Evolutionary conservation across 208 protist genomes (phyloP).

Genomic region (Kentomonas sorsogonicus): DNA sequence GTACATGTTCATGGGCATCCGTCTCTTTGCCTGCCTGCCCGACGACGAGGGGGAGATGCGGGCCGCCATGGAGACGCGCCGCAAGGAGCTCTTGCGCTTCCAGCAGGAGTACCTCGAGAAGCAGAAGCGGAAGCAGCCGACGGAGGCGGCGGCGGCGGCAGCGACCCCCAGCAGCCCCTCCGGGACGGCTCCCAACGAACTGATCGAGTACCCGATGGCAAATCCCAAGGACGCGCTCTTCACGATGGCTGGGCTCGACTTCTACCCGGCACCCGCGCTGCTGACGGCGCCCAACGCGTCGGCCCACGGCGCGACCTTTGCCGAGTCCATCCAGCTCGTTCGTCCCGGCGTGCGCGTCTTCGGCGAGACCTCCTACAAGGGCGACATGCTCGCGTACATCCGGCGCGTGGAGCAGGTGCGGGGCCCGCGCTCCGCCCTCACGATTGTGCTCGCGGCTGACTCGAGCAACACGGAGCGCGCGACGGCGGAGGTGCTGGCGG

Average conservation of each 20-base stretch:
- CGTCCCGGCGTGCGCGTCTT: slow-evolving; percentile 24
- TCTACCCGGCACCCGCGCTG: slow-evolving; percentile 35
- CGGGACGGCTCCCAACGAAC: not conserved
- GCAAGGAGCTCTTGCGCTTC: no score
- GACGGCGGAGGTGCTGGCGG: slow-evolving; percentile 26
- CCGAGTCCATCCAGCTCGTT: slow-evolving; percentile 10
- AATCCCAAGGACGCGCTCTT: slow-evolving; percentile 60
- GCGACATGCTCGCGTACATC: slow-evolving; percentile 52
- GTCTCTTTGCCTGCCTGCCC: not conserved
- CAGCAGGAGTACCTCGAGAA: no score
- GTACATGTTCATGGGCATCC: slow-evolving; percentile 23
- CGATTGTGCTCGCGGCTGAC: slow-evolving; percentile 30
- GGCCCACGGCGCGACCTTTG: slow-evolving; percentile 11
- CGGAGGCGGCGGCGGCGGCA: not conserved
- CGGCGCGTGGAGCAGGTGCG: slow-evolving; percentile 37
- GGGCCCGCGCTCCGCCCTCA: slow-evolving; percentile 52
- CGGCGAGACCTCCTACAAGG: slow-evolving; percentile 25
- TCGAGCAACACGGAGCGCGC: slow-evolving; percentile 31
- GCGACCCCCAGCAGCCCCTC: not conserved
- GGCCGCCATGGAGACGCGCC: not conserved
- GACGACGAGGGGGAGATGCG: slow-evolving; percentile 5
- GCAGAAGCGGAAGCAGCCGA: no score
- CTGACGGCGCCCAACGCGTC: slow-evolving; percentile 22
- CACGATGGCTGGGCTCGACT: slow-evolving; percentile 34
- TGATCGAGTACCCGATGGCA: slow-evolving; percentile 10